Evolutionary conservation across 2,329 filamentous ascomycete species (phyloP).

Genomic region (Ceratocystis harringtonii): DNA sequence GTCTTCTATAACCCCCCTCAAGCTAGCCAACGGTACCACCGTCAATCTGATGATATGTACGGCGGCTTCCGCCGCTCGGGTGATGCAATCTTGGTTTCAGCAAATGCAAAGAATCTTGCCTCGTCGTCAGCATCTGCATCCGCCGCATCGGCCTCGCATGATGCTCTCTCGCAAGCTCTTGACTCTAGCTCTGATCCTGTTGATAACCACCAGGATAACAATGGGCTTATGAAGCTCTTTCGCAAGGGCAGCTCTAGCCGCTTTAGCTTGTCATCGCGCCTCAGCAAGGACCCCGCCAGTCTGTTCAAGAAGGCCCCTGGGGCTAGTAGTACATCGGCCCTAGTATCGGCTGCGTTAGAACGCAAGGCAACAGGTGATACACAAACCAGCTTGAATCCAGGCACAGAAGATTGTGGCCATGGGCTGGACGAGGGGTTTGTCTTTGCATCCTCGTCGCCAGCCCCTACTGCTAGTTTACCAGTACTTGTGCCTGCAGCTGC

Average conservation of each 20-base stretch:
- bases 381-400: slow-evolving; percentile 42
- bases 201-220: slow-evolving; percentile 37
- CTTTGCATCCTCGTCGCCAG: slow-evolving; percentile 26
- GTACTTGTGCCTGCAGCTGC: too few species aligned
- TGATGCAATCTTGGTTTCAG: slow-evolving; percentile 40
- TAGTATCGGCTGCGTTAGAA: slow-evolving; percentile 34
- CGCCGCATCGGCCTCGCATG: slow-evolving; percentile 29
- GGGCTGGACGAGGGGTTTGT: slow-evolving; percentile 31
- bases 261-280: slow-evolving; percentile 44
- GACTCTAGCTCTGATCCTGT: slow-evolving; percentile 28
- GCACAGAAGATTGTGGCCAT: slow-evolving; percentile 28
- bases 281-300: slow-evolving; percentile 37
- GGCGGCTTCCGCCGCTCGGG: slow-evolving; percentile 38
- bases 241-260: slow-evolving; percentile 52
- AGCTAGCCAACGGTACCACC: not conserved
- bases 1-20: not conserved
- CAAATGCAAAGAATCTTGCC: slow-evolving; percentile 43
- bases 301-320: slow-evolving; percentile 46
- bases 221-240: slow-evolving; percentile 41
- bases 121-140: slow-evolving; percentile 25
- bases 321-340: not conserved
- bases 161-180: slow-evolving; percentile 39
- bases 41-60: not conserved
- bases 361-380: slow-evolving; percentile 37
- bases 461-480: slow-evolving; percentile 28